A percentile compares a stretch with the other conserved stretches of the same genome.
phyloP scores from a whole-genome alignment of 108 stramenopile genomes.

The Halocafeteria seosinensis region DNA sequence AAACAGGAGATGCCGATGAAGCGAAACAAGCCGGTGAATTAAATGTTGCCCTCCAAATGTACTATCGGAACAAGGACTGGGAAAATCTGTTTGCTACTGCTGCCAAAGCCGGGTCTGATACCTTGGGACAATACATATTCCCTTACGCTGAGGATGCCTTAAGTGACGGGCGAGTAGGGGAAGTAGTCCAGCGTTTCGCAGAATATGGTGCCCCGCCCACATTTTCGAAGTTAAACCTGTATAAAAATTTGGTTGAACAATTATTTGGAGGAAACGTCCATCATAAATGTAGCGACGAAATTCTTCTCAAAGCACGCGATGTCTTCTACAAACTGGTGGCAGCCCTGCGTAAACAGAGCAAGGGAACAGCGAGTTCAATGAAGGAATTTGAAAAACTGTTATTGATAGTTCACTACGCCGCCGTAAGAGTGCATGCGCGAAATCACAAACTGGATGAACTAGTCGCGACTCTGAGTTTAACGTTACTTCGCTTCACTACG shows the following conservation, averaged over 20 bases:
- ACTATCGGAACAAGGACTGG: conserved; percentile 38
- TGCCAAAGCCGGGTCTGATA: background rate
- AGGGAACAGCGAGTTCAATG: background rate
- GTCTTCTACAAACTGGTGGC: conserved; percentile 23
- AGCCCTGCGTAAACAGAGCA: background rate
- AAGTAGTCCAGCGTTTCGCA: background rate
- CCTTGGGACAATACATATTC: background rate
- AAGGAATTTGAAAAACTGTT: conserved; percentile 26
- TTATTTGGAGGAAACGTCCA: conserved; percentile 10
- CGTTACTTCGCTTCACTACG: conserved; percentile 34
- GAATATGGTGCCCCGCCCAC: background rate
- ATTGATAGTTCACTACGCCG: conserved; percentile 33
- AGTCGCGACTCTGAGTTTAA: conserved; percentile 22
- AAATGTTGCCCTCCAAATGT: conserved; percentile 32
- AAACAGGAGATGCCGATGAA: conserved; percentile 24
- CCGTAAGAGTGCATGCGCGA: conserved; percentile 9
- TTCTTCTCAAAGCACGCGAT: conserved; percentile 17
- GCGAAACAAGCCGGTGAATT: conserved; percentile 33
- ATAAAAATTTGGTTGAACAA: conserved; percentile 14
- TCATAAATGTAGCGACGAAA: background rate
- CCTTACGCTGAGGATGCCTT: background rate
- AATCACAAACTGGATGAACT: conserved; percentile 22
- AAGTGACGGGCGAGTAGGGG: background rate
- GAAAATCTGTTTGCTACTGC: conserved; percentile 35
- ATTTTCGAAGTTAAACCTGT: background rate